phyloP scores from a whole-genome alignment of 257 asterid species.

The Euphrasia confusa region DNA sequence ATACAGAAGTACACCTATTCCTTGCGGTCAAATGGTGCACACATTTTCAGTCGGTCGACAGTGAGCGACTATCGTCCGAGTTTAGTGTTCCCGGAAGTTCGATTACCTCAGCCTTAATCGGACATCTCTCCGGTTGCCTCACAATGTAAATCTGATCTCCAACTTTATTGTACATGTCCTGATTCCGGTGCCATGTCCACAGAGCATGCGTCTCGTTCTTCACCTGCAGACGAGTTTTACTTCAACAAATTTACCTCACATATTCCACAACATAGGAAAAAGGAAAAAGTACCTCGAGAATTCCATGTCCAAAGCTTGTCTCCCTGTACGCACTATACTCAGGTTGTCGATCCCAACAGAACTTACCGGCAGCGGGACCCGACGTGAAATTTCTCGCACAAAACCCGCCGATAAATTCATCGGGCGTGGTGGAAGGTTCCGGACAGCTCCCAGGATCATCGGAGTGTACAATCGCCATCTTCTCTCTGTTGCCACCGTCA shows the following conservation, averaged over 20 bases:
- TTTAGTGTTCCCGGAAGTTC: constrained; percentile 19
- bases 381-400: constrained; percentile 77
- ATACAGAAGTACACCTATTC: background rate
- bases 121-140: constrained; percentile 70
- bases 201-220: constrained; percentile 82
- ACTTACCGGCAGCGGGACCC: constrained; percentile 85
- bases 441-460: constrained; percentile 82
- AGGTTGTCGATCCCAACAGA: constrained; percentile 93
- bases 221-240: constrained; percentile 42
- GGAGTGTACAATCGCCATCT: constrained; percentile 65
- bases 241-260: background rate
- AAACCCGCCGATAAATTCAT: constrained; percentile 73
- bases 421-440: constrained; percentile 65
- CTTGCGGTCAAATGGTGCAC: background rate
- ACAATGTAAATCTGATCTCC: constrained; percentile 86
- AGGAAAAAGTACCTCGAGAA: constrained; percentile 55
- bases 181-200: constrained; percentile 96
- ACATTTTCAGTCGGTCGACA: constrained; percentile 7
- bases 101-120: constrained; percentile 44
- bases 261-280: background rate
- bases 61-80: background rate
- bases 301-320: constrained; percentile 92
- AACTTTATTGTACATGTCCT: constrained; percentile 63
- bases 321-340: constrained; percentile 89
- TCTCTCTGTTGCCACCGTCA: constrained; percentile 92